Evolutionary conservation across 202 grass and related monocot species (phyloP), one percentile per base, ranked within the genome.

Genomic region (Schoenoplectus tabernaemontani): DNA sequence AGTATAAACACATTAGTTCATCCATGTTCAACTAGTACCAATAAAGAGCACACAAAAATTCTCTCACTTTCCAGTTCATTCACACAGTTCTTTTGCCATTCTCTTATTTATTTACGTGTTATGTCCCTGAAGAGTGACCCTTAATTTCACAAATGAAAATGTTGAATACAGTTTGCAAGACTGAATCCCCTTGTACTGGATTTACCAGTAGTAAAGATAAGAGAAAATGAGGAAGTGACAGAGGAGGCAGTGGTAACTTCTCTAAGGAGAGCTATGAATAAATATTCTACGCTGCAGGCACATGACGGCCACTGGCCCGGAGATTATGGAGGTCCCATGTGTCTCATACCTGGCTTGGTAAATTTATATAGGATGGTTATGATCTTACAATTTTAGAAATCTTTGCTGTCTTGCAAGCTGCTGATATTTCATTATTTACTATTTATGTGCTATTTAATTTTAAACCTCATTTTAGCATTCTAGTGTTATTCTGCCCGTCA

Each of bases 271-370:
- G 89, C 86, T 24, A 84, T 93, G 26, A 84, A 76, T 38, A 65
- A 73, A 15, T 81, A 68, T 64, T 93, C 91, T 83, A 92, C 89
- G 38, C 78, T 92, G 23, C 94, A 97, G 83, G 86, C 94, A 69
- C 87, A 93, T 57, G 91, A 97, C 87, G 94, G 94, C n/a, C 89
- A 97, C 84, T 97, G 94, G 94, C 80, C 91, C 76, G 94, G 94
- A 61, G 94, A 93, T 81, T 92, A 84, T 81, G 94, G 87, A 3
- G 94, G 94, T 3, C 94, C 94, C 53, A 88, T 97, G 94, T 93
- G 93, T 79, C 82, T 93, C 67, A 81, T 97, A 89, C 94, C 94
- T 43, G 87, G 87, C 85, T 85, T 97, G 91, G 94, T 97, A 91
- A 66, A 12, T 66, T 84, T 5, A 23, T 53, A 42, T 53, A 17